Conservation (phyloP, 305 asterid genomes). For the Fraxinus angustifolia region DNA sequence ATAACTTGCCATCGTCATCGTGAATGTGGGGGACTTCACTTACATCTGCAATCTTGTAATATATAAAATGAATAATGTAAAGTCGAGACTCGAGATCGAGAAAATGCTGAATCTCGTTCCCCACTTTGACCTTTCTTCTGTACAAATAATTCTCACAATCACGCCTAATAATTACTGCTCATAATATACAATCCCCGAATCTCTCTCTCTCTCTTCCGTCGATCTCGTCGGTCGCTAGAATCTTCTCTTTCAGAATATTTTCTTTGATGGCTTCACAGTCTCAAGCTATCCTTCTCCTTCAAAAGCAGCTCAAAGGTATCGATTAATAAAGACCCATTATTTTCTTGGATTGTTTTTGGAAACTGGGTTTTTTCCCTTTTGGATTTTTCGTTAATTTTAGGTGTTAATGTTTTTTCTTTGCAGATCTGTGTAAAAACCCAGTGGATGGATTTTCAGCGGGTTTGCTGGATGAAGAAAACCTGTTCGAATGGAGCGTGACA, state of each 20-base stretch:
- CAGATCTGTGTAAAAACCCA: background rate
- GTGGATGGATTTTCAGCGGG: conserved; percentile 62
- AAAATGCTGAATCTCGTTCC: too few species aligned
- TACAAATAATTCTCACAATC: too few species aligned
- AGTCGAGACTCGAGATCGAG: too few species aligned
- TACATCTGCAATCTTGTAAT: too few species aligned
- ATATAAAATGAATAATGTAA: too few species aligned
- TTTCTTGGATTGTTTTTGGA: background rate
- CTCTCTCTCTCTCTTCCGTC: background rate
- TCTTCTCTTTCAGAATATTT: background rate
- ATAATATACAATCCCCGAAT: background rate
- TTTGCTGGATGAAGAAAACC: conserved; percentile 68
- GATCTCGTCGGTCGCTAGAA: background rate
- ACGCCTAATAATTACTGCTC: background rate
- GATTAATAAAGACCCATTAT: background rate
- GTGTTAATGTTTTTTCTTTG: background rate
- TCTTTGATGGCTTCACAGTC: background rate
- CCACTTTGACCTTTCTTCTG: too few species aligned
- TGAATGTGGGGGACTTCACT: too few species aligned
- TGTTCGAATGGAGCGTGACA: conserved; percentile 98
- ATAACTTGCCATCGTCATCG: too few species aligned
- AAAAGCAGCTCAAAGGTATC: background rate
- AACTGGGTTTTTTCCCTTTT: background rate
- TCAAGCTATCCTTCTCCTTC: background rate
- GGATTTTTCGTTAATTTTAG: background rate